Base-by-base conservation (phyloP, 257 asterid species). In the Ligustrum vulgare region DNA sequence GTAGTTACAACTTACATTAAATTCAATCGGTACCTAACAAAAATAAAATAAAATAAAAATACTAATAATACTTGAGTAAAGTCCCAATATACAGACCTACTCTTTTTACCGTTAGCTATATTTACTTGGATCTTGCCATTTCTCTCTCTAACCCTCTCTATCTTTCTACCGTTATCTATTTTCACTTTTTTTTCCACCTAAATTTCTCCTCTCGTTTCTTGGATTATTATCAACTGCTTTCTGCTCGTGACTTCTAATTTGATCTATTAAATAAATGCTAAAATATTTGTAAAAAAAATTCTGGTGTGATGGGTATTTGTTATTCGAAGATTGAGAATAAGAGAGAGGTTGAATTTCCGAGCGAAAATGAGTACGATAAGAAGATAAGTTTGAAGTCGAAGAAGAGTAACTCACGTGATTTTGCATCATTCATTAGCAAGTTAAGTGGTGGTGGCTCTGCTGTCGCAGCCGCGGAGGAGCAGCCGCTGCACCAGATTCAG, bases 221-320 rank as follows among this genome's bases (percentile, higher is more conserved):
- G 15, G 67, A 1, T 11, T 25, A 23, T 60, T 60, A 11, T 60
- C 16, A 11, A 10, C 33, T 60, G 34, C 3, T 60, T 22, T 22
- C 67, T 23, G 35, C 6, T 9, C 34, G 2, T 2, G 67, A 2
- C 12, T 71, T 54, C 75, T n/a, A 37, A 49, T 60, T 75, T 70
- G 77, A 76, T 78, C 64, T 9, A 68, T 45, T 79, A 65, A 75
- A 22, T 79, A 65, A 75, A 22, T 66, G 73, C 56, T 76, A 2
- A 25, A 60, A 8, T 10, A 23, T 6, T n/a, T 56, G 39, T 35
- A 1, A 28, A 28, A 28, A 7, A 58, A 22, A 20, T 58, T 22
- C 34, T 60, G 67, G 20, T 23, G 32, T 60, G 79, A 94, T 94
- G 99, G 99, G 99, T 84, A 92, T 89, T 82, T 94, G 99, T 76